Conservation (phyloP, 768 basidiomycete genomes). For the Auricularia sp. region DNA sequence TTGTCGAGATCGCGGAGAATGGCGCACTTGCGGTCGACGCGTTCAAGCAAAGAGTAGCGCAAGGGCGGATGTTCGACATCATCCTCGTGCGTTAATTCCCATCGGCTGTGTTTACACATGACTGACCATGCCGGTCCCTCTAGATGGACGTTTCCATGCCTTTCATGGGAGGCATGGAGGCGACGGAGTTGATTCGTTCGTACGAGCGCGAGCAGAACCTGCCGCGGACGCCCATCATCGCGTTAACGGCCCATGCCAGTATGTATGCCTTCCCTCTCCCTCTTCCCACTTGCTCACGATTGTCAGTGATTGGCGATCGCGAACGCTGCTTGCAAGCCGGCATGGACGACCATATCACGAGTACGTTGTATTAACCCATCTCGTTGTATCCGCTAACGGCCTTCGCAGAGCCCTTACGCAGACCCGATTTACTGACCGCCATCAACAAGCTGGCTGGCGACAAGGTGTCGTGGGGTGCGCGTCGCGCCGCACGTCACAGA, state of each 20-base stretch:
- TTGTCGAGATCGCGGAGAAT: slow-evolving; percentile 95
- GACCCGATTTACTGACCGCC: slow-evolving; percentile 69
- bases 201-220: slow-evolving; percentile 69
- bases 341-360: slow-evolving; percentile 72
- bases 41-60: slow-evolving; percentile 68
- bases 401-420: slow-evolving; percentile 59
- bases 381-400: slow-evolving; percentile 4
- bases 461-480: slow-evolving; percentile 22
- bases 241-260: slow-evolving; percentile 96
- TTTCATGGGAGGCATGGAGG: slow-evolving; percentile 98
- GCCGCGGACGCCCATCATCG: slow-evolving; percentile 81
- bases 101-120: not conserved
- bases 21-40: slow-evolving; percentile 88
- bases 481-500: not conserved
- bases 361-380: slow-evolving; percentile 31
- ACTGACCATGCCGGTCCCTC: not conserved
- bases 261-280: slow-evolving; percentile 26
- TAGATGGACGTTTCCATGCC: slow-evolving; percentile 99
- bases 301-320: slow-evolving; percentile 76
- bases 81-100: slow-evolving; percentile 61
- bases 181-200: slow-evolving; percentile 82
- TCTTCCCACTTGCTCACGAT: slow-evolving; percentile 8
- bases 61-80: slow-evolving; percentile 75
- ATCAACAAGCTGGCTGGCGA: slow-evolving; percentile 74
- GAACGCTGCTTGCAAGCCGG: slow-evolving; percentile 70